Evolutionary conservation across 169 alveolate genomes (phyloP).

Genomic region (Plasmodium sp.): DNA sequence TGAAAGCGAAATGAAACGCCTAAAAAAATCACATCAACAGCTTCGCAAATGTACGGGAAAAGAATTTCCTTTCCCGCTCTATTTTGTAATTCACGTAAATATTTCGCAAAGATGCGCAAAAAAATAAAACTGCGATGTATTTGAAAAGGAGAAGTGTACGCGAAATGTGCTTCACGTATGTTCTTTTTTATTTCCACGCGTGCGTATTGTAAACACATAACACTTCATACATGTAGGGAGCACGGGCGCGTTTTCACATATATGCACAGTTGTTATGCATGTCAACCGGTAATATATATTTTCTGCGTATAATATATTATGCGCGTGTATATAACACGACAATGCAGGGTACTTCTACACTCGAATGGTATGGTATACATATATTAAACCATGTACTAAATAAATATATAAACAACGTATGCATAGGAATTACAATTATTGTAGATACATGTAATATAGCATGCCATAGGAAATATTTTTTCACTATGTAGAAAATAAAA

Average conservation of each 20-base stretch:
- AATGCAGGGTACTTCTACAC: not conserved
- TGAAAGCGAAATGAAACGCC: not conserved
- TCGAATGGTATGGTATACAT: not conserved
- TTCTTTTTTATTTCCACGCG: not conserved
- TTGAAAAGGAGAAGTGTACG: not conserved
- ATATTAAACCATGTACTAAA: not conserved
- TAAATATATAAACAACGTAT: not conserved
- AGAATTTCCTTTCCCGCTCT: not conserved
- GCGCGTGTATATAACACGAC: not conserved
- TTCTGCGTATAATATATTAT: not conserved
- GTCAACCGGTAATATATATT: not conserved
- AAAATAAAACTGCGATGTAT: not conserved
- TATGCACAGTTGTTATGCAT: not conserved
- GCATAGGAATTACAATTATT: not conserved
- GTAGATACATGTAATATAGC: not conserved
- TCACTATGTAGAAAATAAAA: not conserved
- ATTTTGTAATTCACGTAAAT: not conserved
- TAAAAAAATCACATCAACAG: not conserved
- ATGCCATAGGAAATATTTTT: not conserved
- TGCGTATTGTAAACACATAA: not conserved
- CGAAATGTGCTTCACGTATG: not conserved
- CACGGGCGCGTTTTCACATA: not conserved
- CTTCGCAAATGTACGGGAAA: not conserved
- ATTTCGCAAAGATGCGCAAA: not conserved
- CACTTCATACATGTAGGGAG: not conserved